Evolutionary conservation across 805 yeast species (phyloP).

Genomic region (Cyberlindnera euphorbiiphila): DNA sequence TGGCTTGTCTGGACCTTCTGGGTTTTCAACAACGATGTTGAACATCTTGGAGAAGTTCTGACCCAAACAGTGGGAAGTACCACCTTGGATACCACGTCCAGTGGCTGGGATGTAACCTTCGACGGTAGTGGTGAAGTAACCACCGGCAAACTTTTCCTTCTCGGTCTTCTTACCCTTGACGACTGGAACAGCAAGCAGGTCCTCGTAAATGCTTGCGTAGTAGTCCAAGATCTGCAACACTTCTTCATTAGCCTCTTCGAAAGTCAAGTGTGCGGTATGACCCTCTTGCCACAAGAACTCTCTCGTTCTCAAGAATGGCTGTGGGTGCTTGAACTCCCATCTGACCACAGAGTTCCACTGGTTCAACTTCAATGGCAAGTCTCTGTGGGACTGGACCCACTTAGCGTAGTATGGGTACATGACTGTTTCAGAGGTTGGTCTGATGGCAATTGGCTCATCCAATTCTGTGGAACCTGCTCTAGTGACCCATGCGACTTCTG

Average conservation of each 20-base stretch:
- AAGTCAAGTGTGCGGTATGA: constrained; percentile 92
- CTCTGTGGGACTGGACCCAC: constrained; percentile 98
- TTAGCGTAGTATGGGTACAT: constrained; percentile 99
- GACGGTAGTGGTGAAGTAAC: constrained; percentile 88
- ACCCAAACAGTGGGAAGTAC: constrained; percentile 96
- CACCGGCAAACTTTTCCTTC: constrained; percentile 98
- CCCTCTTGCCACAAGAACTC: constrained; percentile 99
- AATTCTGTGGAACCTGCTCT: constrained; percentile 90
- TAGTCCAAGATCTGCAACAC: constrained; percentile 81
- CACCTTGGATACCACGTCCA: constrained; percentile 99
- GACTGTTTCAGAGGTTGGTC: constrained; percentile 99
- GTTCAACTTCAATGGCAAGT: constrained; percentile 90
- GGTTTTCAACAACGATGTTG: constrained; percentile 91
- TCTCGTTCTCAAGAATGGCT: constrained; percentile 97
- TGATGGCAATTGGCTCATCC: constrained; percentile 97
- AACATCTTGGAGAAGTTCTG: constrained; percentile 99
- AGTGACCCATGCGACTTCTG: constrained; percentile 99
- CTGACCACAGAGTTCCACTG: constrained; percentile 99
- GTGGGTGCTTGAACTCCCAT: constrained; percentile 99
- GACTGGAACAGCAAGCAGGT: constrained; percentile 95
- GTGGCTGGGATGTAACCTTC: constrained; percentile 98
- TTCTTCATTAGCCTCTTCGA: constrained; percentile 76
- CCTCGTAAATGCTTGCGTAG: constrained; percentile 82
- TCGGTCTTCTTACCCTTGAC: constrained; percentile 93
- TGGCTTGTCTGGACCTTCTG: constrained; percentile 84